These are phyloP conservation scores for Xylaria sp. DNA, from an alignment of 2,329 filamentous ascomycete species.

Conservation along the genomic window DNA sequence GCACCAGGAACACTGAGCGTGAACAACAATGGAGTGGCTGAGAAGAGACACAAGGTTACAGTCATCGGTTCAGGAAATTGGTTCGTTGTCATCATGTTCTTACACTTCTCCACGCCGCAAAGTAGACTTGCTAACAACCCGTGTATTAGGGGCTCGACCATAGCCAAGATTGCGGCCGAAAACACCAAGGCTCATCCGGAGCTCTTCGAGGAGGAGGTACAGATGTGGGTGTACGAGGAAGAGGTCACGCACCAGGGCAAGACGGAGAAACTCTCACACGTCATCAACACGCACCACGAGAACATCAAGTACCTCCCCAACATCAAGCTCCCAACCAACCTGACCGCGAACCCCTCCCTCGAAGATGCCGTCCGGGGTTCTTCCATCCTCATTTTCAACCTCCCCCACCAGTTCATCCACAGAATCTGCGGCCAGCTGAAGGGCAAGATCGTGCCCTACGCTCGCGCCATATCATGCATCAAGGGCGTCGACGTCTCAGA, in stretches of 20 bases:
- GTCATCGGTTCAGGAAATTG: constrained; percentile 97
- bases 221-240: constrained; percentile 99
- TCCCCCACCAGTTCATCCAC: constrained; percentile 94
- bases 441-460: constrained; percentile 90
- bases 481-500: constrained; percentile 96
- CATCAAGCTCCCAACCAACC: constrained; percentile 83
- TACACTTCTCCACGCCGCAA: background rate
- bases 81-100: constrained; percentile 58
- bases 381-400: constrained; percentile 93
- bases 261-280: constrained; percentile 84
- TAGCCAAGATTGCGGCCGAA: constrained; percentile 96
- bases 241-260: constrained; percentile 75
- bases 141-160: constrained; percentile 84
- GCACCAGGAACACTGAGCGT: constrained; percentile 54
- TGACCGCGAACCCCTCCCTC: constrained; percentile 85
- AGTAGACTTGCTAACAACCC: constrained; percentile 27
- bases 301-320: constrained; percentile 98
- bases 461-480: constrained; percentile 95
- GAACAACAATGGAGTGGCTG: constrained; percentile 65
- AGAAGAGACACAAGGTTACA: constrained; percentile 89
- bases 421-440: constrained; percentile 85
- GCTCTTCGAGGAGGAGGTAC: constrained; percentile 87
- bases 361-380: constrained; percentile 83
- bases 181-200: constrained; percentile 82
- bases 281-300: constrained; percentile 95